Evolutionary conservation across 2,329 filamentous ascomycete genomes (phyloP).

Genomic region (Annulohypoxylon truncatum): DNA sequence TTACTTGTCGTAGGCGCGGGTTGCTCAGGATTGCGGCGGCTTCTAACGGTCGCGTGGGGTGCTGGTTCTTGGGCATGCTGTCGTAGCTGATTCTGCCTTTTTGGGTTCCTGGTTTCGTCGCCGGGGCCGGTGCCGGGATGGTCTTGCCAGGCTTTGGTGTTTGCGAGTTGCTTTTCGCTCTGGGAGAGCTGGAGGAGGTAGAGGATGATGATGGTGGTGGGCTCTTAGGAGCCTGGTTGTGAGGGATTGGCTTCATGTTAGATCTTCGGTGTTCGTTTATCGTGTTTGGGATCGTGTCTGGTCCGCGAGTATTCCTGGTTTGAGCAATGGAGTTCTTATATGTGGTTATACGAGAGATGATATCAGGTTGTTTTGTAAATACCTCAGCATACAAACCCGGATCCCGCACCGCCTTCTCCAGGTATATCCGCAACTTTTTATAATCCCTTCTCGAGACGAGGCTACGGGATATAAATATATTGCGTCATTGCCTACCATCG

Average conservation of each 20-base stretch:
- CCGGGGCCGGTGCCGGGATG: neutral
- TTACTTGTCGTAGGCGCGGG: constrained; percentile 42
- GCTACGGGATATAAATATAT: neutral
- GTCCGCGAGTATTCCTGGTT: neutral
- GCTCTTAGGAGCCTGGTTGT: neutral
- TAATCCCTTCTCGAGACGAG: neutral
- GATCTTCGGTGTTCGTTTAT: constrained; percentile 2
- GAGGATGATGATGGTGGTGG: too few species aligned
- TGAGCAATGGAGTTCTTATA: neutral
- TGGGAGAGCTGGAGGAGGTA: neutral
- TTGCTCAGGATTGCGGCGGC: constrained; percentile 32
- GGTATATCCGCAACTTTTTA: neutral
- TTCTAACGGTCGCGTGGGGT: constrained; percentile 21
- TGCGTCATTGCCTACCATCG: neutral
- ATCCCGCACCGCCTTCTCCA: neutral
- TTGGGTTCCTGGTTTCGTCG: neutral
- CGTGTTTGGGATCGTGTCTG: constrained; percentile 14
- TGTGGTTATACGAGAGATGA: neutral
- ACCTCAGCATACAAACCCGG: neutral
- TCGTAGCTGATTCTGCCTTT: neutral
- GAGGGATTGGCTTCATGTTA: neutral
- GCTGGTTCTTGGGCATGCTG: neutral
- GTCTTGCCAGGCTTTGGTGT: neutral
- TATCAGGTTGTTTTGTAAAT: neutral
- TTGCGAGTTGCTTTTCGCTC: neutral